phyloP scores from a whole-genome alignment of 768 basidiomycete species.

The Favolaschia claudopus region DNA sequence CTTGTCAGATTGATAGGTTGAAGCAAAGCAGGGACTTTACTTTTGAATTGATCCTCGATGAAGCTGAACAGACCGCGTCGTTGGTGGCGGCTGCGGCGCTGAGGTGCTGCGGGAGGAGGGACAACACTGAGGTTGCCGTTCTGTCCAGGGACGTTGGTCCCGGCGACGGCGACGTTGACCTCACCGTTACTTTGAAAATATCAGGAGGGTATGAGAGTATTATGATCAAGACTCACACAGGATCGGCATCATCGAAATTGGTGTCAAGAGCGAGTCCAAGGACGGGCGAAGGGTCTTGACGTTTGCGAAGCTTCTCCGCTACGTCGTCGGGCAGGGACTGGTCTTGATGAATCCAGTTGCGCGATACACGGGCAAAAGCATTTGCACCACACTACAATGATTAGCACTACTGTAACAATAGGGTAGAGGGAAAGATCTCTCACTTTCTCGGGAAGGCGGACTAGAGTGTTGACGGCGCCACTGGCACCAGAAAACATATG shows the following conservation, averaged over 20 bases:
- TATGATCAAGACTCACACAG: slow-evolving; percentile 15
- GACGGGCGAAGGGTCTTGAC: slow-evolving; percentile 31
- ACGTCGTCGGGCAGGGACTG: slow-evolving; percentile 36
- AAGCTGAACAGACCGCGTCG: slow-evolving; percentile 24
- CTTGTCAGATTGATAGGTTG: not conserved
- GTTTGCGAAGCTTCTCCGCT: slow-evolving; percentile 26
- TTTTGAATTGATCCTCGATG: slow-evolving; percentile 20
- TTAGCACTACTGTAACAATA: not conserved
- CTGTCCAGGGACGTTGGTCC: slow-evolving; percentile 28
- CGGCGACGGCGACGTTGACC: slow-evolving; percentile 22
- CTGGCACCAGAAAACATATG: slow-evolving; percentile 38
- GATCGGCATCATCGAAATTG: slow-evolving; percentile 33
- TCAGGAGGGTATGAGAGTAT: not conserved
- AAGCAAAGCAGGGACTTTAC: not conserved
- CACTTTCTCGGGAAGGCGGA: slow-evolving; percentile 43
- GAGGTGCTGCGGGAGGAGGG: slow-evolving; percentile 11
- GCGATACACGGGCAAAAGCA: slow-evolving; percentile 34
- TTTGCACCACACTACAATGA: slow-evolving; percentile 25
- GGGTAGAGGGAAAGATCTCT: slow-evolving; percentile 6
- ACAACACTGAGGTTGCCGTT: slow-evolving; percentile 25
- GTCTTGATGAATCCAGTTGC: slow-evolving; percentile 38
- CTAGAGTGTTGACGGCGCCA: slow-evolving; percentile 42
- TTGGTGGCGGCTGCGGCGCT: slow-evolving; percentile 24
- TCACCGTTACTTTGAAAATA: slow-evolving; percentile 2
- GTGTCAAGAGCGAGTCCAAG: slow-evolving; percentile 40